Evolutionary conservation across 1,284 basidiomycete species (phyloP).

Genomic region (Fistulinella cinereoalba): DNA sequence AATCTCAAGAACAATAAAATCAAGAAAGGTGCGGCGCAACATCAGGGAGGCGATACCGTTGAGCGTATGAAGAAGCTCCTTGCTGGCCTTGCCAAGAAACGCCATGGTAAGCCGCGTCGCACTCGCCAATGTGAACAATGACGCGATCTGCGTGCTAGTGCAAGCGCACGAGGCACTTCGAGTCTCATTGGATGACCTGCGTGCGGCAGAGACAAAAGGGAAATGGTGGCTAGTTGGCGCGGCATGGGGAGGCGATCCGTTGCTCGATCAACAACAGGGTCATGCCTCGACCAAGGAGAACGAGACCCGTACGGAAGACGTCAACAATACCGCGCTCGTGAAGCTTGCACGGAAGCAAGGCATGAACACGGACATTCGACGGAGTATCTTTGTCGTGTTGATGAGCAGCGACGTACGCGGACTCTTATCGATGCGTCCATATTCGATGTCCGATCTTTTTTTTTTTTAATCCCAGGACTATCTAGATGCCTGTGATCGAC

Average conservation of each 20-base stretch:
- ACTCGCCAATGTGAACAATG: not conserved
- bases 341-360: conserved; percentile 90
- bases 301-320: conserved; percentile 25
- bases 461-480: conserved; percentile 65
- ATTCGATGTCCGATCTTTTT: not conserved
- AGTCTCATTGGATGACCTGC: conserved; percentile 82
- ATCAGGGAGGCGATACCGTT: conserved; percentile 69
- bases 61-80: conserved; percentile 87
- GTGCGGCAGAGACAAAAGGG: conserved; percentile 81
- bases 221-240: conserved; percentile 99
- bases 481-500: conserved; percentile 85
- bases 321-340: conserved; percentile 54
- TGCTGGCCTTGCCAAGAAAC: conserved; percentile 69
- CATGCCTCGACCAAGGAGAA: conserved; percentile 26
- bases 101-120: conserved; percentile 51
- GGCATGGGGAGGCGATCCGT: conserved; percentile 91
- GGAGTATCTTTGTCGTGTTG: conserved; percentile 88
- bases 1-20: conserved; percentile 90
- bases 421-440: too few species aligned
- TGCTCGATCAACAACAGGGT: conserved; percentile 64
- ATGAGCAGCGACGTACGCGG: conserved; percentile 86
- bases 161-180: conserved; percentile 81
- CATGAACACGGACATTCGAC: conserved; percentile 96
- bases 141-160: conserved; percentile 44
- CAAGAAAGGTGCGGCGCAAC: conserved; percentile 59